Percentiles rank a stretch among this genome's conserved stretches.
These are phyloP conservation scores for Nidularia sp. DNA, from an alignment of 768 basidiomycete genomes.

Conservation along the genomic window DNA sequence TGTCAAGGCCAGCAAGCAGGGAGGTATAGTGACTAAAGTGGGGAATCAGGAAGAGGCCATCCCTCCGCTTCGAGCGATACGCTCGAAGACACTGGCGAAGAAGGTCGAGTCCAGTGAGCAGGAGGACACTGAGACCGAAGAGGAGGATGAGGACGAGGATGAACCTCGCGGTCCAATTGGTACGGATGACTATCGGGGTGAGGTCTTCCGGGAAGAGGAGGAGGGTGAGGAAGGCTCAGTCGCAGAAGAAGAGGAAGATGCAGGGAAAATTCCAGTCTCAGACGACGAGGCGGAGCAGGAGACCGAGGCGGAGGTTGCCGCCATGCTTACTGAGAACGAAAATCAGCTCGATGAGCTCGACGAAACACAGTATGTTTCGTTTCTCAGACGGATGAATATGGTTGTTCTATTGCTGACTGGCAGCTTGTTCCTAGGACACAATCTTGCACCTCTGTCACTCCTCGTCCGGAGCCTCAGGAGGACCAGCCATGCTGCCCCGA, in stretches of 20 bases:
- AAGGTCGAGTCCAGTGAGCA: neutral
- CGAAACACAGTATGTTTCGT: too few species aligned
- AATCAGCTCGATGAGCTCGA: neutral
- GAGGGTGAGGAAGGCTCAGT: neutral
- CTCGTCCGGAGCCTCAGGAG: too few species aligned
- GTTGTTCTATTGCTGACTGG: too few species aligned
- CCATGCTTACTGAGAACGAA: neutral
- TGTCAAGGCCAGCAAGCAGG: too few species aligned
- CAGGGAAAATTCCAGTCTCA: neutral
- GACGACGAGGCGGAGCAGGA: neutral
- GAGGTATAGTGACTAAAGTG: too few species aligned
- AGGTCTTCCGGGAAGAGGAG: neutral
- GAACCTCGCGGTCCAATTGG: neutral
- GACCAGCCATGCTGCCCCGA: too few species aligned
- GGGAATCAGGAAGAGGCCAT: too few species aligned
- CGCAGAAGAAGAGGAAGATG: neutral
- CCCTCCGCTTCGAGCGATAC: too few species aligned
- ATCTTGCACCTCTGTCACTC: too few species aligned
- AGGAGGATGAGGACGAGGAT: neutral
- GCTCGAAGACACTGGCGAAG: too few species aligned
- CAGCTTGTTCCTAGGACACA: too few species aligned
- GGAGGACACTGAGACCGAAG: neutral
- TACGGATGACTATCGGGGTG: conserved; percentile 1
- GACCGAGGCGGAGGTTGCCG: neutral
- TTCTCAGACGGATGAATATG: too few species aligned